A percentile compares a stretch with the other conserved stretches of the same genome.
phyloP scores from a whole-genome alignment of 371 early-diverging fungal genomes.

The Sporodiniella umbellata region DNA sequence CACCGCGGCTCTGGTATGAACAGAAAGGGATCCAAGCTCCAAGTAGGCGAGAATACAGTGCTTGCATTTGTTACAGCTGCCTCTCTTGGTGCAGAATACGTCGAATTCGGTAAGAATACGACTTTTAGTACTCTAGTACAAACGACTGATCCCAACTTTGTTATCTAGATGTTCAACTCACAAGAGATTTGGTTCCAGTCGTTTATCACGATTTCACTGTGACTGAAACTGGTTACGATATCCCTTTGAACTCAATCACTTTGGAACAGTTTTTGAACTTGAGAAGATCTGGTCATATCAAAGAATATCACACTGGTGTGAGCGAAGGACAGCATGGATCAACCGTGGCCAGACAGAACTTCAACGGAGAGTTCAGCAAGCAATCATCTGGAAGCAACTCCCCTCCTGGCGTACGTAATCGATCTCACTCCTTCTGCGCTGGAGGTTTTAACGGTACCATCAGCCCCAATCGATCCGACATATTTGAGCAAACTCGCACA shows the following conservation, averaged over 20 bases:
- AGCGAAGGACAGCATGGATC: conserved; percentile 30
- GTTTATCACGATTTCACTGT: conserved; percentile 95
- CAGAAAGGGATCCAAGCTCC: conserved; percentile 54
- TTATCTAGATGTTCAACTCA: conserved; percentile 86
- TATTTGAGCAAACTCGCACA: conserved; percentile 33
- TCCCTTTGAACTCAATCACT: conserved; percentile 74
- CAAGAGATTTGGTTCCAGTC: conserved; percentile 88
- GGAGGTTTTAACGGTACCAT: conserved; percentile 18
- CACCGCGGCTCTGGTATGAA: conserved; percentile 97
- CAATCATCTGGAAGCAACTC: background rate
- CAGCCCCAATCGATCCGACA: conserved; percentile 18
- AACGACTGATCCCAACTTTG: background rate
- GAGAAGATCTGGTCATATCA: conserved; percentile 45
- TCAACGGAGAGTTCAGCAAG: background rate
- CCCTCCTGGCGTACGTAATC: conserved; percentile 21
- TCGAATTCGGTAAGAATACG: conserved; percentile 76
- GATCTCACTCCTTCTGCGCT: conserved; percentile 55
- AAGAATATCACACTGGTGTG: conserved; percentile 48
- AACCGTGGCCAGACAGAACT: conserved; percentile 12
- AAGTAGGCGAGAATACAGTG: conserved; percentile 94
- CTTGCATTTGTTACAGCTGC: conserved; percentile 88
- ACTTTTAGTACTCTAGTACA: background rate
- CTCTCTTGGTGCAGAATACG: conserved; percentile 83
- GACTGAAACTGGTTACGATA: conserved; percentile 81
- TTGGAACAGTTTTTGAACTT: conserved; percentile 71